Conservation (phyloP, 768 basidiomycete genomes). For the Lentinula sp. region DNA sequence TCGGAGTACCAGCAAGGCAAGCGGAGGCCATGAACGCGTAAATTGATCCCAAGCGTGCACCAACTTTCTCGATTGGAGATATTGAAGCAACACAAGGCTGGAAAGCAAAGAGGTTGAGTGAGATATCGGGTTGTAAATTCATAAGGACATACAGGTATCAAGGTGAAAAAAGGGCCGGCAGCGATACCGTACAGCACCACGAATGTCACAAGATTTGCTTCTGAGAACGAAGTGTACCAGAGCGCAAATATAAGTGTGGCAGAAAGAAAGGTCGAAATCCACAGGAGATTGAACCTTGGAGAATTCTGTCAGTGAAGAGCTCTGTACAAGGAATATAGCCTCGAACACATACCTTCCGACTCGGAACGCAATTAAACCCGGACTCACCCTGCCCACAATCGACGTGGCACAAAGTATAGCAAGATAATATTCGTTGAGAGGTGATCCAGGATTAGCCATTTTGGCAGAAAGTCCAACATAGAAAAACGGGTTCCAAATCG, state of each 20-base stretch:
- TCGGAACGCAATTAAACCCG: constrained; percentile 17
- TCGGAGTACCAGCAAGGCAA: constrained; percentile 19
- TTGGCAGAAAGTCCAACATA: constrained; percentile 19
- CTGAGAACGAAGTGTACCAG: constrained; percentile 16
- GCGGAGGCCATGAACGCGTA: constrained; percentile 18
- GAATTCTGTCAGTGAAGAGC: neutral
- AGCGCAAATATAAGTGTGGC: constrained; percentile 18
- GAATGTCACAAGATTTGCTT: constrained; percentile 17
- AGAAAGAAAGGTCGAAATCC: constrained; percentile 10
- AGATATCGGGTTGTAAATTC: neutral
- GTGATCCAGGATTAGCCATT: constrained; percentile 11
- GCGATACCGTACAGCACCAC: constrained; percentile 18
- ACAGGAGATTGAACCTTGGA: constrained; percentile 16
- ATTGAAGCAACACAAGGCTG: constrained; percentile 17
- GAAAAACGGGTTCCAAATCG: constrained; percentile 21
- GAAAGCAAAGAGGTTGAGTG: neutral
- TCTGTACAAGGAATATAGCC: neutral
- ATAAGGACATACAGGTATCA: constrained; percentile 12
- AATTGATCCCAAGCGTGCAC: constrained; percentile 19
- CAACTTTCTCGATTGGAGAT: constrained; percentile 18
- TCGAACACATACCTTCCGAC: constrained; percentile 15
- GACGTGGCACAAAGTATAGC: constrained; percentile 19
- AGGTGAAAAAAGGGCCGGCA: constrained; percentile 20
- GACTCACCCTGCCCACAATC: constrained; percentile 19
- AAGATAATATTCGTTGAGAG: constrained; percentile 19